These are phyloP conservation scores for Penicillium canariense DNA, from an alignment of 495 filamentous ascomycete genomes.

Conservation along the genomic window DNA sequence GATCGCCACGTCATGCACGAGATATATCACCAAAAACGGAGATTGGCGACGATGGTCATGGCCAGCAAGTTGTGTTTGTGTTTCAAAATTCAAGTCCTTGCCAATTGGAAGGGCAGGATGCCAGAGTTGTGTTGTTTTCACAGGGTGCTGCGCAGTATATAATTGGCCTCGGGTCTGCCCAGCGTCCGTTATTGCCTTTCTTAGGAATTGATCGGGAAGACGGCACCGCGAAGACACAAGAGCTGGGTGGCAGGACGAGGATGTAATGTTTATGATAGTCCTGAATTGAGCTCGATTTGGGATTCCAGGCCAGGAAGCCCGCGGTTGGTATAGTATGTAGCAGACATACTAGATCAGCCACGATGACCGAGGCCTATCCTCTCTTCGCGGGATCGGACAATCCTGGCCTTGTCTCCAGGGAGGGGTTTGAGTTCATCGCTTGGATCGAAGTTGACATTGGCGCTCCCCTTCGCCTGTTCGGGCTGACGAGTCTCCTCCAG, in stretches of 20 bases:
- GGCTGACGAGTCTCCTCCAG: conserved; percentile 26
- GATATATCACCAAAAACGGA: not conserved
- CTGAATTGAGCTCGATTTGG: no score
- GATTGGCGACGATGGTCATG: not conserved
- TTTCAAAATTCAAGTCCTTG: not conserved
- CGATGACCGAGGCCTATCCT: conserved; percentile 44
- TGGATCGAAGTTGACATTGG: conserved; percentile 45
- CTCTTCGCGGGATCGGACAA: conserved; percentile 50
- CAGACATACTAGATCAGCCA: conserved; percentile 16
- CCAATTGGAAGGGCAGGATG: not conserved
- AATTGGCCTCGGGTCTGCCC: no score
- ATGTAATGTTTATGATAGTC: not conserved
- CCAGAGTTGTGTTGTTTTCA: no score
- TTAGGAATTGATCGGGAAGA: not conserved
- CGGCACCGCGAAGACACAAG: not conserved
- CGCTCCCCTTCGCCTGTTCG: conserved; percentile 17
- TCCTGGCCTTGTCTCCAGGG: conserved; percentile 51
- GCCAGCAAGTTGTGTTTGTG: not conserved
- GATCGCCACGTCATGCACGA: not conserved
- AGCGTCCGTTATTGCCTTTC: no score
- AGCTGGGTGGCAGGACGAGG: not conserved
- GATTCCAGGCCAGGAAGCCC: not conserved
- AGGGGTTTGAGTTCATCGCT: conserved; percentile 59
- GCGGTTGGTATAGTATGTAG: not conserved
- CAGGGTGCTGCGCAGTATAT: no score